Evolutionary conservation across 106 monocot genomes (phyloP).

Genomic region (Allium cepa): DNA sequence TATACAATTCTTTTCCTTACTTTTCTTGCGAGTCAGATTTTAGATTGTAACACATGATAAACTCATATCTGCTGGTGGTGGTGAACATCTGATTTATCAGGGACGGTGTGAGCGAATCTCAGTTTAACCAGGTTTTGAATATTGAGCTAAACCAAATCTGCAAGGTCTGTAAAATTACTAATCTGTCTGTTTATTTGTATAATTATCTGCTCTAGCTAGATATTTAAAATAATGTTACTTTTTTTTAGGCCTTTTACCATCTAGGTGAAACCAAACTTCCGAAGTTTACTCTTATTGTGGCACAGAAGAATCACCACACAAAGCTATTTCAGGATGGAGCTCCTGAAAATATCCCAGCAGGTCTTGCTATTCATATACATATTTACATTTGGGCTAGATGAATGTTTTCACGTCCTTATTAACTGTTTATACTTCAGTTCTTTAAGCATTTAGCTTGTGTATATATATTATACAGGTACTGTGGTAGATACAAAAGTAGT

Average conservation of each 20-base stretch:
- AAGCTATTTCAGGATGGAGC: slow-evolving; percentile 46
- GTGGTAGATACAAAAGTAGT: slow-evolving; percentile 60
- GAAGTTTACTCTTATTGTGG: slow-evolving; percentile 58
- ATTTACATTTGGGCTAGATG: background rate
- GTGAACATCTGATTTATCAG: slow-evolving; percentile 11
- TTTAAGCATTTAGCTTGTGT: background rate
- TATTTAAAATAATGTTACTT: background rate
- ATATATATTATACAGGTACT: slow-evolving; percentile 33
- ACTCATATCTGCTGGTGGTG: too few species aligned
- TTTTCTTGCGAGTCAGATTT: too few species aligned
- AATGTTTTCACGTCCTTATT: too few species aligned
- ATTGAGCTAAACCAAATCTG: slow-evolving; percentile 28
- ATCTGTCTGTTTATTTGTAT: background rate
- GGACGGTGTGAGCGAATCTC: slow-evolving; percentile 78
- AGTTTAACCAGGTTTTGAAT: slow-evolving; percentile 68
- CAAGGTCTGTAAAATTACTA: slow-evolving; percentile 3
- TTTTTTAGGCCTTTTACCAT: slow-evolving; percentile 46
- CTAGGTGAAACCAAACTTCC: slow-evolving; percentile 47
- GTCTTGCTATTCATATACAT: slow-evolving; percentile 11
- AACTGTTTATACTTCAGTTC: background rate
- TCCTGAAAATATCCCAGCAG: slow-evolving; percentile 72
- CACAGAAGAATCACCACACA: slow-evolving; percentile 79
- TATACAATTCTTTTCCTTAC: too few species aligned
- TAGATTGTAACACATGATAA: too few species aligned
- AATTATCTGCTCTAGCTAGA: too few species aligned